Evolutionary conservation across 345 rosid species (phyloP), one percentile per base, ranked within the genome.

Genomic region (Ricinus communis): DNA sequence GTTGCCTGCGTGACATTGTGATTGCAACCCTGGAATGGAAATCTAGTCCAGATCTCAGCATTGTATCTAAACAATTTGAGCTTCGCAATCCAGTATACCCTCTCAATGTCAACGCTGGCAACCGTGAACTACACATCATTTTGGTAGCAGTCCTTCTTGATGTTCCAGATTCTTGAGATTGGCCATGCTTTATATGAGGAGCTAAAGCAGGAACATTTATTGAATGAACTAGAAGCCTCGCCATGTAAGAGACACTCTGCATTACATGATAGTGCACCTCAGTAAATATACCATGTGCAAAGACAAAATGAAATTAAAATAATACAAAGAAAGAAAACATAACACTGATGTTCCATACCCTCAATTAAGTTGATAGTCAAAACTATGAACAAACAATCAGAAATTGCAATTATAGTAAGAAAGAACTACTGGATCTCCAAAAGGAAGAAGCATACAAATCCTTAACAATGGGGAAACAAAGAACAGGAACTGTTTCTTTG

Each of bases 201-300:
- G 72, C 81, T 71, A 81, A 46, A 18, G 90, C 81, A 53, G 87
- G 77, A 33, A 79, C 59, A 77, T 76, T 78, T 62, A 85, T 78
- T 24, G 82, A 80, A 71, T 83, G 87, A 74, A 87, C 89, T 41
- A 90, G 77, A 69, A 90, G 78, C 81, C 90, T 83, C 68, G 87
- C 89, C 99, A 95, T 95, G 41, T 38, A 36, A 50, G 66, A 54
- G 52, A 65, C 40, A 52, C 68, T 61, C 94, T 87, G 90, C 92
- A 86, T 24, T 67, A 33, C 25, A 71, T 12, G 21, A 74, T 18
- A 49, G 33, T 57, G 62, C 38, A 31, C 5, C 31, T 80, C 38
- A 68, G 73, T 25, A 15, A 62, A 47, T 49, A 21, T 55, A 47
- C 57, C 2, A 21, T 11, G 21, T 15, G 47, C 5, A 40, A 30